Percentiles rank a stretch among this genome's conserved stretches.
phyloP scores from a whole-genome alignment of 2,329 filamentous ascomycete species.

The Botrytis pseudocinerea region DNA sequence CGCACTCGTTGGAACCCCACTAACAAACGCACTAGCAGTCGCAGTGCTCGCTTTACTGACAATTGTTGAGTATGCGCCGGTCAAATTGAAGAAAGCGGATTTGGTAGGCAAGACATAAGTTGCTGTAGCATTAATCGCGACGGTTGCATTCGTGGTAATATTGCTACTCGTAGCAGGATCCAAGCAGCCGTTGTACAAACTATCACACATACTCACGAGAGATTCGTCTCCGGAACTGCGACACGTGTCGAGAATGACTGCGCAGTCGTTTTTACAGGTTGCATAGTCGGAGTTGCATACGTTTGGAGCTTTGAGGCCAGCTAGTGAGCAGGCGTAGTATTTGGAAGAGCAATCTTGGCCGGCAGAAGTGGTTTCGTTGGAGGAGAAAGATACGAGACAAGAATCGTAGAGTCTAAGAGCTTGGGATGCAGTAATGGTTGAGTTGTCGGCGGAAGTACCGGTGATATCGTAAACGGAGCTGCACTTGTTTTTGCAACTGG shows the following conservation, averaged over 20 bases:
- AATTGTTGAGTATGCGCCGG: not conserved
- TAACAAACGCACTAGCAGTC: not conserved
- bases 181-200: conserved; percentile 18
- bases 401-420: conserved; percentile 25
- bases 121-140: not conserved
- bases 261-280: conserved; percentile 12
- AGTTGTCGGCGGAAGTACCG: conserved; percentile 21
- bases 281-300: conserved; percentile 3
- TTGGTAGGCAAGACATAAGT: not conserved
- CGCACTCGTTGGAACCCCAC: not conserved
- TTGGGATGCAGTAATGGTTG: conserved; percentile 19
- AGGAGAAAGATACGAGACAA: conserved; percentile 26
- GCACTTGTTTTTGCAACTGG: conserved; percentile 27
- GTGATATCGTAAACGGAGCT: conserved; percentile 26
- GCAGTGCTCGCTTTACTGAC: not conserved
- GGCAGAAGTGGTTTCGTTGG: conserved; percentile 12
- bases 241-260: not conserved
- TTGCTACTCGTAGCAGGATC: conserved; percentile 9
- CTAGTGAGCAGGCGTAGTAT: not conserved
- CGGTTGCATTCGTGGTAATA: not conserved
- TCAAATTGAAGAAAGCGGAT: conserved; percentile 1
- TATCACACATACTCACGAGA: conserved; percentile 9
- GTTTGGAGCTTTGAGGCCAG: not conserved
- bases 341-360: conserved; percentile 20
- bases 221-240: not conserved